A percentile compares a stretch with the other conserved stretches of the same genome.
phyloP scores from a whole-genome alignment of 225 moss, liverwort and hornwort species.

The Takakia lepidozioides region DNA sequence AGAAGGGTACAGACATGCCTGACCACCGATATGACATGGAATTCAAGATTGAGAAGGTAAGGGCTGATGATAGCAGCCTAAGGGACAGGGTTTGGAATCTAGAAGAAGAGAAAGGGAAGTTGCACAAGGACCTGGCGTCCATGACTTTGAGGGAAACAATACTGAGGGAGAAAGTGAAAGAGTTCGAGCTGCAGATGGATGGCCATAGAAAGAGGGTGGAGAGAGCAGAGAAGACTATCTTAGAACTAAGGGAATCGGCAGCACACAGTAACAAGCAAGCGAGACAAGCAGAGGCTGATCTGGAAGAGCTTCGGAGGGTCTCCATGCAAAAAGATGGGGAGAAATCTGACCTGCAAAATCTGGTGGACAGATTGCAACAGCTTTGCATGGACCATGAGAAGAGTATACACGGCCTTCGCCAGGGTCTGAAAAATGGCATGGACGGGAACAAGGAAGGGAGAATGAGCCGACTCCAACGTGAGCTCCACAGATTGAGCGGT shows the following conservation, averaged over 20 bases:
- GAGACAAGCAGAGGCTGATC: slow-evolving; percentile 63
- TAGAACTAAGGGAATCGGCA: slow-evolving; percentile 71
- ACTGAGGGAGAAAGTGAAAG: slow-evolving; percentile 75
- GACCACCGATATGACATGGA: slow-evolving; percentile 17
- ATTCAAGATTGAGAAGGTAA: slow-evolving; percentile 29
- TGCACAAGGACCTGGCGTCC: slow-evolving; percentile 56
- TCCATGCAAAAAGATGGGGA: slow-evolving; percentile 63
- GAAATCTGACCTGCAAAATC: slow-evolving; percentile 55
- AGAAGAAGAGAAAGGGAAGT: slow-evolving; percentile 75
- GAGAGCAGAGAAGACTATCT: slow-evolving; percentile 78
- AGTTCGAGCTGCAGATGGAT: slow-evolving; percentile 94
- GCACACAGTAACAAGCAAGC: slow-evolving; percentile 66
- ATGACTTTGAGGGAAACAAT: slow-evolving; percentile 62
- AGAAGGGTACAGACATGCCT: slow-evolving; percentile 19
- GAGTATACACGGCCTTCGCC: slow-evolving; percentile 74
- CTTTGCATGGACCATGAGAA: slow-evolving; percentile 78
- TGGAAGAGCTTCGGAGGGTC: slow-evolving; percentile 55
- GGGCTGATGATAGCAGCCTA: slow-evolving; percentile 47
- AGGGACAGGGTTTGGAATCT: slow-evolving; percentile 59
- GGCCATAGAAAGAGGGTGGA: slow-evolving; percentile 90
- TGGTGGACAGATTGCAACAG: slow-evolving; percentile 73
- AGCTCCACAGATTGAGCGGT: slow-evolving; percentile 73
- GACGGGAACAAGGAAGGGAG: slow-evolving; percentile 55
- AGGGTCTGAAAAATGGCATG: slow-evolving; percentile 70
- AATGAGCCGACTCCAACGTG: slow-evolving; percentile 57